A percentile compares a stretch with the other conserved stretches of the same genome.
Conservation (phyloP, 768 basidiomycete species). For the Clitopilus passeckerianus region DNA sequence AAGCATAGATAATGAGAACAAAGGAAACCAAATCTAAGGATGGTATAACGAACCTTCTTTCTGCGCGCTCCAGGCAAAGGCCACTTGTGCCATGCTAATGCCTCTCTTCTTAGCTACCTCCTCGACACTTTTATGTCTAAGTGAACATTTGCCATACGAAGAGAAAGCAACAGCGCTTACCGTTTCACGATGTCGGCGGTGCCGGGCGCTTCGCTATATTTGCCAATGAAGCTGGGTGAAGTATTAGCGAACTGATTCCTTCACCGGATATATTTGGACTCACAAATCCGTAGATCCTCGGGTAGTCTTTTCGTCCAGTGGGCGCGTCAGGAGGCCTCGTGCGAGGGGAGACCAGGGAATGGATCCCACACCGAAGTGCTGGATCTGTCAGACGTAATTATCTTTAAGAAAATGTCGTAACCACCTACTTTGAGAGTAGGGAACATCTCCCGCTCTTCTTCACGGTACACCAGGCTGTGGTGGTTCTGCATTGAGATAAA, state of each 20-base stretch:
- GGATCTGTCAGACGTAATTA: background rate
- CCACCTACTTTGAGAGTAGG: slow-evolving; percentile 45
- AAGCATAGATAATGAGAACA: background rate
- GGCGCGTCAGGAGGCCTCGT: slow-evolving; percentile 44
- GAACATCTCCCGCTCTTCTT: slow-evolving; percentile 64
- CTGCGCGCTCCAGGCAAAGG: slow-evolving; percentile 35
- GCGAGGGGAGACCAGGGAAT: slow-evolving; percentile 61
- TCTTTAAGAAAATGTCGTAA: background rate
- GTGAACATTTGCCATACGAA: background rate
- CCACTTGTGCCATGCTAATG: slow-evolving; percentile 41
- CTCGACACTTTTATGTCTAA: slow-evolving; percentile 28
- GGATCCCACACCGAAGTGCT: slow-evolving; percentile 48
- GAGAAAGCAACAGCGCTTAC: slow-evolving; percentile 16
- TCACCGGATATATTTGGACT: background rate
- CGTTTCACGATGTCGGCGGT: slow-evolving; percentile 32
- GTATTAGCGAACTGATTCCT: background rate
- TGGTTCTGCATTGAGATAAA: slow-evolving; percentile 74
- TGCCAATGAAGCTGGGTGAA: slow-evolving; percentile 13
- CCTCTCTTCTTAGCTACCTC: slow-evolving; percentile 37
- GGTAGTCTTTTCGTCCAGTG: slow-evolving; percentile 29
- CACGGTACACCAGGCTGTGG: slow-evolving; percentile 53
- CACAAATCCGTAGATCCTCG: slow-evolving; percentile 34
- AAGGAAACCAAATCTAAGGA: background rate
- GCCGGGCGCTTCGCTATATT: slow-evolving; percentile 17
- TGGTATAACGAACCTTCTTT: slow-evolving; percentile 23